Evolutionary conservation across 305 asterid genomes (phyloP), one percentile per base, ranked within the genome.

Genomic region (Vinca major): DNA sequence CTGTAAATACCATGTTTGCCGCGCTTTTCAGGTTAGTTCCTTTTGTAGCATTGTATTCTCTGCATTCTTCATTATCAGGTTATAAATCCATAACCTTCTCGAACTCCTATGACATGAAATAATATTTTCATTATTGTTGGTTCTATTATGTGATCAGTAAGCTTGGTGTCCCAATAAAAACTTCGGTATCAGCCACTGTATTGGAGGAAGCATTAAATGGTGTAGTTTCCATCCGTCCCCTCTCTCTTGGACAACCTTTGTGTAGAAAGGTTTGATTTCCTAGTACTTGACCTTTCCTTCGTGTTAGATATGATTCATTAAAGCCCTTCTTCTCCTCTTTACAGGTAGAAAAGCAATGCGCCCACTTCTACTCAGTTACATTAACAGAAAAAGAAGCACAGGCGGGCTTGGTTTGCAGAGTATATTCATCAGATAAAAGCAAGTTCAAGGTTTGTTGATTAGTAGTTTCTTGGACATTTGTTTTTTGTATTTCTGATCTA

Each of bases 141-240:
- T 40, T 58, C 48, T 50, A 13, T 51, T 17, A 48, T 81, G 65
- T 72, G 70, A 80, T 67, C 88, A 93, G 99, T 79, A 93, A 93
- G 78, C 96, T 93, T 16, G 97, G 97, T 71, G 97, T 93, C 61
- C 96, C 97, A 48, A 89, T 93, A 63, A 93, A 89, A 80, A 91
- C 97, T 56, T 88, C 96, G 3, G 96, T 93, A 63, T 89, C 99
- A 47, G 97, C 99, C 69, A 86, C 96, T 70, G 85, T 93, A 65
- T 83, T 93, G 86, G 97, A 93, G 84, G 99, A 93, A 74, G 99
- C 99, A 57, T 80, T 93, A 82, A 86, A 86, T 81, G 96, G 96
- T 63, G 74, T 62, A 50, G 96, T 86, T 69, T 68, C 87, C 61
- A 71, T 80, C 75, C 88, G 84, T 52, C 80, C 89, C 7, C 95